Base-by-base conservation (phyloP, 306 rosid species). In the Adenanthera pavonina region DNA sequence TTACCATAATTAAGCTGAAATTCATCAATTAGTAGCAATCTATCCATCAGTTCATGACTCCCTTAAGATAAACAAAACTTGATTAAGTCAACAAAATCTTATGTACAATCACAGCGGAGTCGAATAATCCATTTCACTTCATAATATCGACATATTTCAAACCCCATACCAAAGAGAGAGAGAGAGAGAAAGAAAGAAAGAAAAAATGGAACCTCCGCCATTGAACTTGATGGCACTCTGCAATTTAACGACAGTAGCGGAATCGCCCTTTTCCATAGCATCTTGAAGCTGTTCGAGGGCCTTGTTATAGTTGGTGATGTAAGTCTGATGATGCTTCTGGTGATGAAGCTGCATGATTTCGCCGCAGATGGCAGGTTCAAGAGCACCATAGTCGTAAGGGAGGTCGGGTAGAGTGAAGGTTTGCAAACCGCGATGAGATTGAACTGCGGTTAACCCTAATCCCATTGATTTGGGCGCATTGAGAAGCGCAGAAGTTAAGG, bases 281-380 rank as follows among this genome's bases (percentile, higher is more conserved):
- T 84, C 88, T 1, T 90, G 80, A 38, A 96, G 97, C 82, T 93
- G 97, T 86, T 96, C 98, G 6, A 96, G 91, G 56, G 97, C 97
- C 81, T 95, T 92, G 89, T 93, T 93, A 80, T 88, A 96, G 83
- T 96, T 96, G 82, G 97, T 93, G 85, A 96, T 13, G 84, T 96
- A 96, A 73, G 97, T 53, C 90, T 92, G 99, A 77, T 92, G 97
- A 76, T 93, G 98, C 87, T 92, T 95, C 89, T 92, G 97, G 71
- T 93, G 98, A 59, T 95, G 99, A 60, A 95, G 84, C 79, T 87
- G 92, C 99, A 96, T 93, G 88, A 93, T 93, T 73, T 96, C 94
- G 71, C 86, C 97, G 85, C 95, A 92, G 69, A 96, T 89, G 40
- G 86, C 93, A 0, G 99, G 99, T 82, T 96, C 97, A 5, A 96